A percentile compares a stretch with the other conserved stretches of the same genome.
Evolutionary conservation across 495 filamentous ascomycete genomes (phyloP).

Genomic region (Platismatia glauca): DNA sequence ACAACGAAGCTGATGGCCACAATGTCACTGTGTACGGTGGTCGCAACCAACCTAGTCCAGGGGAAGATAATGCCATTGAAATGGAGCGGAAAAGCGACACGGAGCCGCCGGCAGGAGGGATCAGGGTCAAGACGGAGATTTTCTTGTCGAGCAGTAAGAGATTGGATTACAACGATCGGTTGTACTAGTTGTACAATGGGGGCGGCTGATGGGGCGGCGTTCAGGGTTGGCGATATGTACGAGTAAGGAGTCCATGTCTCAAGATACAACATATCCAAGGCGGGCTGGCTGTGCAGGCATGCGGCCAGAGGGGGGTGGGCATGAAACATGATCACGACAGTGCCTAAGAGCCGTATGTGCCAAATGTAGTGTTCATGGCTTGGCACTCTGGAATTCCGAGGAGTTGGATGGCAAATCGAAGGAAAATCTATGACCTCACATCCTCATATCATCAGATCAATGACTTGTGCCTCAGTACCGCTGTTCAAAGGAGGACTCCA

Average conservation of each 20-base stretch:
- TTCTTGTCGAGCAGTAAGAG: neutral
- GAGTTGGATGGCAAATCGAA: no score
- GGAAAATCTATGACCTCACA: no score
- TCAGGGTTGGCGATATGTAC: neutral
- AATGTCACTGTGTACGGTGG: neutral
- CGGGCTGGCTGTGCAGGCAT: neutral
- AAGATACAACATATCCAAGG: neutral
- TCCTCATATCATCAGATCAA: no score
- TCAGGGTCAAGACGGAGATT: neutral
- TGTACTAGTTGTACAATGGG: neutral
- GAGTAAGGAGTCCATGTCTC: neutral
- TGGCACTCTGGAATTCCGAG: no score
- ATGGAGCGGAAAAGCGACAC: neutral
- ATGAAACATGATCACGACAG: neutral
- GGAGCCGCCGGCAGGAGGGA: neutral
- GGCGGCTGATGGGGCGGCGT: neutral
- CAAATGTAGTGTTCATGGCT: no score
- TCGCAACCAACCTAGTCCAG: neutral
- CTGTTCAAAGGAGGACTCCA: no score
- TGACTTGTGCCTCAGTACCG: no score
- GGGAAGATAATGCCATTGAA: neutral
- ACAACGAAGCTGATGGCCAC: neutral
- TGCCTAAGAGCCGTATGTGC: no score
- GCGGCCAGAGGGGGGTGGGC: neutral
- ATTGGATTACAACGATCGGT: neutral